Evolutionary conservation across 192 early-diverging fungal species (phyloP).

Genomic region (Chytriomyces confervae): DNA sequence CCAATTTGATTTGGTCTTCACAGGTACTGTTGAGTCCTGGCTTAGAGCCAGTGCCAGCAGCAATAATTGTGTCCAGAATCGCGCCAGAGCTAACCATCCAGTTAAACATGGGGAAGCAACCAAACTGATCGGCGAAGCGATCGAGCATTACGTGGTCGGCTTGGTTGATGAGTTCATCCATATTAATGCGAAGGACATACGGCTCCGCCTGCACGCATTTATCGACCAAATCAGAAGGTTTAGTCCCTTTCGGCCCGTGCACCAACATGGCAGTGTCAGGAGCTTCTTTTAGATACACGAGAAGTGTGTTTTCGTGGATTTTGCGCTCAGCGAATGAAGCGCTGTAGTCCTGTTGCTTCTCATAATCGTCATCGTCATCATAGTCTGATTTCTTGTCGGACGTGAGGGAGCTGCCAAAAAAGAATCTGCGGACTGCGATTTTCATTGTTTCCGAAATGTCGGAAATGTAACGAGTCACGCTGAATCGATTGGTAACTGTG

Average conservation of each 20-base stretch:
- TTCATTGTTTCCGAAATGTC: constrained; percentile 28
- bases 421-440: constrained; percentile 53
- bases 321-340: constrained; percentile 63
- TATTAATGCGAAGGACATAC: constrained; percentile 79
- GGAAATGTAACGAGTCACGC: constrained; percentile 49
- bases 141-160: constrained; percentile 77
- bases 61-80: constrained; percentile 81
- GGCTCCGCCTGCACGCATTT: constrained; percentile 70
- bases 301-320: constrained; percentile 60
- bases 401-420: constrained; percentile 39
- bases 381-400: constrained; percentile 25
- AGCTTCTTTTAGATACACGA: constrained; percentile 60
- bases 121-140: constrained; percentile 80
- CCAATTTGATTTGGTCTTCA: constrained; percentile 80
- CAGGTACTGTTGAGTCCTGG: constrained; percentile 81
- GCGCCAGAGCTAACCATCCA: constrained; percentile 64
- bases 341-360: neutral
- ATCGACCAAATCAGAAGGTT: constrained; percentile 78
- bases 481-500: constrained; percentile 82
- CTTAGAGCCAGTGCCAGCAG: constrained; percentile 89
- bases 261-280: constrained; percentile 85
- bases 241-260: constrained; percentile 84
- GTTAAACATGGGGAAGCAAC: constrained; percentile 91
- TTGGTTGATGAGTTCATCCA: constrained; percentile 76
- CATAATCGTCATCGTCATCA: constrained; percentile 3